Evolutionary conservation across 163 green algal species (phyloP).

Genomic region (Scenedesmus sp.): DNA sequence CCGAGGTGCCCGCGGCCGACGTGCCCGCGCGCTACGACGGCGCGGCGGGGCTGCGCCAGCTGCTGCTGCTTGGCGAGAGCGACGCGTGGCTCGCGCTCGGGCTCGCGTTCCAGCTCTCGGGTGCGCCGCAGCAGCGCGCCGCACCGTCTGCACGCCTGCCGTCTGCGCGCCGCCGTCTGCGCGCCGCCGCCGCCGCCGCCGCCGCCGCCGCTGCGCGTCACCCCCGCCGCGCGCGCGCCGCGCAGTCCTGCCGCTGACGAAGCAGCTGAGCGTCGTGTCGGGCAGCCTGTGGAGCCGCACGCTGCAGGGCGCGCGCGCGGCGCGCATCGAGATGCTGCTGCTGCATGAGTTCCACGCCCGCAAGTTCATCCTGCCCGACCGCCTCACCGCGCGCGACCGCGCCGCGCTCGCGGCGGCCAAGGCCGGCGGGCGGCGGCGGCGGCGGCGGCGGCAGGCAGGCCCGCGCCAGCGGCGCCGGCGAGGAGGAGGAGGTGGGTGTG

Average conservation of each 20-base stretch:
- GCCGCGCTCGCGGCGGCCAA: constrained; percentile 1
- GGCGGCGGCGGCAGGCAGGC: neutral
- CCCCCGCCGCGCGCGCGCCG: too few relatives aligned
- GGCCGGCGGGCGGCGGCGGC: constrained; percentile 5
- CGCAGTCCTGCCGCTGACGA: constrained; percentile 63
- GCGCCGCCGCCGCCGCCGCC: too few relatives aligned
- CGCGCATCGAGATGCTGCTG: constrained; percentile 98
- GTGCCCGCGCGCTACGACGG: constrained; percentile 45
- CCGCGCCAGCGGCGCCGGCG: constrained; percentile 1
- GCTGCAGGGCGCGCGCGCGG: constrained; percentile 89
- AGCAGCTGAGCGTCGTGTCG: constrained; percentile 85
- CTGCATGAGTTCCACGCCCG: constrained; percentile 97
- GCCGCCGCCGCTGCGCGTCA: too few relatives aligned
- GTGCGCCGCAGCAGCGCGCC: too few relatives aligned
- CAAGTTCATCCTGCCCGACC: constrained; percentile 98
- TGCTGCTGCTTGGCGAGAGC: constrained; percentile 82
- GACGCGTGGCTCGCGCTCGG: constrained; percentile 95
- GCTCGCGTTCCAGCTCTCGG: constrained; percentile 71
- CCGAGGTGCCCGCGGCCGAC: constrained; percentile 15
- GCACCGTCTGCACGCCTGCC: too few relatives aligned
- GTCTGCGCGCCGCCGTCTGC: too few relatives aligned
- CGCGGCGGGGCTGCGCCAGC: constrained; percentile 60
- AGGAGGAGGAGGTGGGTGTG: constrained; percentile 23
- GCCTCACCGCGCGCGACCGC: constrained; percentile 55
- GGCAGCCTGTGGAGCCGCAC: constrained; percentile 92